phyloP scores from a whole-genome alignment of 768 basidiomycete genomes.

The Filobasidium floriforme region DNA sequence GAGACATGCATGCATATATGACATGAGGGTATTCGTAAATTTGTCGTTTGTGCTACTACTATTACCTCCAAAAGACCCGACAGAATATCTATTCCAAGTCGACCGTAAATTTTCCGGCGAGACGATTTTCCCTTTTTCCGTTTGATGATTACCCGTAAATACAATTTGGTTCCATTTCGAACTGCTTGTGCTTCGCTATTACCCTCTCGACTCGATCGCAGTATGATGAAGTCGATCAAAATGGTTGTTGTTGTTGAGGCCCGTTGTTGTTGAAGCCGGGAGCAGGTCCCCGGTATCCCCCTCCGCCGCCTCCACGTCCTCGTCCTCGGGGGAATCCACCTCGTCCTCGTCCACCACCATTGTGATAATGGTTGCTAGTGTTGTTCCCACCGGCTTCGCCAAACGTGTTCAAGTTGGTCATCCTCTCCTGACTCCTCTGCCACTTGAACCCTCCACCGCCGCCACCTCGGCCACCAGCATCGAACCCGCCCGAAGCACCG shows the following conservation, averaged over 20 bases:
- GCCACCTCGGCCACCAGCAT: neutral
- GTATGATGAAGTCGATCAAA: neutral
- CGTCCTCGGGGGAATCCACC: slow-evolving; percentile 6
- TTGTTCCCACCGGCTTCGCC: slow-evolving; percentile 14
- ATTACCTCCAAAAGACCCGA: neutral
- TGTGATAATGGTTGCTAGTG: neutral
- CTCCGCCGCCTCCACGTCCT: neutral
- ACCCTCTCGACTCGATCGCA: no score
- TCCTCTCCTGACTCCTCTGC: slow-evolving; percentile 8
- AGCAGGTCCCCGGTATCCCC: neutral
- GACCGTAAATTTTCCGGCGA: neutral
- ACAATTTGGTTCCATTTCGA: neutral
- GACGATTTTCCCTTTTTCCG: neutral
- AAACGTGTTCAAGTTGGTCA: slow-evolving; percentile 20
- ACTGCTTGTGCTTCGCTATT: no score
- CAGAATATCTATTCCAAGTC: neutral
- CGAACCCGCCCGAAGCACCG: neutral
- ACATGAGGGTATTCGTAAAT: slow-evolving; percentile 2
- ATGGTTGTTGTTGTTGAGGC: neutral
- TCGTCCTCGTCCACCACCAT: slow-evolving; percentile 8
- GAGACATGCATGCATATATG: neutral
- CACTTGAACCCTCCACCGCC: slow-evolving; percentile 17
- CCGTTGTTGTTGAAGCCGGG: neutral
- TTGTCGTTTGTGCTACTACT: neutral
- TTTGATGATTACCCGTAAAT: neutral